Percentiles rank a stretch among this genome's conserved stretches.
phyloP scores from a whole-genome alignment of 1,139 yeast species.

The Keqinozyma sinolaborantium region DNA sequence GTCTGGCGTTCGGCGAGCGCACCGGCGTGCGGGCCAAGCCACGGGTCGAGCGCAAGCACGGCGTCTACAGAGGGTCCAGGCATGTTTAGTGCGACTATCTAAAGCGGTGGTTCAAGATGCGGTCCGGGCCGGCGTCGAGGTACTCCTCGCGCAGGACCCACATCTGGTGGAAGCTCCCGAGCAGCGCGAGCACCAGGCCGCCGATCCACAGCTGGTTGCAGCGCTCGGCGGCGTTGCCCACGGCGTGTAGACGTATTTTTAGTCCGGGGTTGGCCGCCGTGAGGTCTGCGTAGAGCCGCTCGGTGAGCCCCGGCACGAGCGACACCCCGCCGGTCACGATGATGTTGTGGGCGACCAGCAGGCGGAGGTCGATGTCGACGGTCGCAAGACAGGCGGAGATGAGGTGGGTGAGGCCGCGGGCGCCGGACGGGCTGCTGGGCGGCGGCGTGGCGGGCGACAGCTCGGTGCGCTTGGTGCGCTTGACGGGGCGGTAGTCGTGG shows the following conservation, averaged over 20 bases:
- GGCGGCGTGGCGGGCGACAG: conserved; percentile 37
- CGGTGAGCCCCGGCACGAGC: conserved; percentile 83
- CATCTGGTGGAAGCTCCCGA: conserved; percentile 95
- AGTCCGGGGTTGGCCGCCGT: conserved; percentile 80
- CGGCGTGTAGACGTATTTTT: conserved; percentile 83
- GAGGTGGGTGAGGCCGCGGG: conserved; percentile 64
- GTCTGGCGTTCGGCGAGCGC: conserved; percentile 42
- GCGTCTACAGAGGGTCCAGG: conserved; percentile 36
- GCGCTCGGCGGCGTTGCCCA: conserved; percentile 82
- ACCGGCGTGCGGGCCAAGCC: conserved; percentile 76
- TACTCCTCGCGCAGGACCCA: conserved; percentile 94
- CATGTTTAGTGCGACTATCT: conserved; percentile 32
- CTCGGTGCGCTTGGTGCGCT: conserved; percentile 51
- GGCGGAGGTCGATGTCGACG: conserved; percentile 85
- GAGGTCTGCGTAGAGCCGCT: conserved; percentile 73
- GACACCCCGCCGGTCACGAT: conserved; percentile 90
- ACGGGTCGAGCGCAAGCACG: conserved; percentile 73
- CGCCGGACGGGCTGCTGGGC: conserved; percentile 18
- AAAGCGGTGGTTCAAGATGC: conserved; percentile 70
- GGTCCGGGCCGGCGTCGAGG: conserved; percentile 86
- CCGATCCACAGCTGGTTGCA: conserved; percentile 93
- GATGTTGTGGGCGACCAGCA: conserved; percentile 88
- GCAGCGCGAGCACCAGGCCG: conserved; percentile 84
- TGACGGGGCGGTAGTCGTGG: conserved; percentile 69
- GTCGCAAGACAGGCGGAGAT: conserved; percentile 66